Evolutionary conservation across 768 basidiomycete genomes (phyloP), one percentile per base, ranked within the genome.

Genomic region (Tremella yokohamensis): DNA sequence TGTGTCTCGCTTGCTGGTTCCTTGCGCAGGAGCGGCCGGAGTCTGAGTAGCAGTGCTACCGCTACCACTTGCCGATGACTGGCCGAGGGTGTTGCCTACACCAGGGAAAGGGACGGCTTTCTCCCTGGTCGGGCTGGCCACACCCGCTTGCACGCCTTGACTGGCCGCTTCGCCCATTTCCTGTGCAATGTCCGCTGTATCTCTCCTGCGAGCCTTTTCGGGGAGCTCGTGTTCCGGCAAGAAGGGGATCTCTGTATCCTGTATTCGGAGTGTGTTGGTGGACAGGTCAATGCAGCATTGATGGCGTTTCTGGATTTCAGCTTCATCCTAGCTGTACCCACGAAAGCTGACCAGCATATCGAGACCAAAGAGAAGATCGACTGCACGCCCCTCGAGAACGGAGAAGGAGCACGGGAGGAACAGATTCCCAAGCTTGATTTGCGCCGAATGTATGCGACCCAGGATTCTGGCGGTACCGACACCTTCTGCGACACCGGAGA

Each of bases 351-450:
- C 71, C 16, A 98, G 84, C 96, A 98, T 98, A 81, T 99, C 96
- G n/a, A 99, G 82, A 7, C 96, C 96, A 40, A 99, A 86, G 2
- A 99, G 80, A n/a, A 99, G 84, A 71, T 98, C 94, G 47, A 98
- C 91, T 57, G 88, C 86, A 29, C 86, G 84, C 38, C 92, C 92
- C 83, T 99, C 96, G 83, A 99, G 89, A 61, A 99, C 85, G 8
- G 90, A 91, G 76, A 98, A 89, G 0, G 90, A 84, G 76, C 94
- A 97, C 0, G 92, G 86, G 7, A 99, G 81, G 78, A 82, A 79
- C 24, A 97, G 80, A 76, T 90, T 87, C 11, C 84, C 84, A 24
- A 99, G 77, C 76, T 90, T 93, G 64, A 99, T 81, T 58, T 91
- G 93, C 3, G 91, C 92, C 52, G 84, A 87, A 80, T 99, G 96